phyloP scores from a whole-genome alignment of 257 asterid genomes.

The Schizonepeta tenuifolia region DNA sequence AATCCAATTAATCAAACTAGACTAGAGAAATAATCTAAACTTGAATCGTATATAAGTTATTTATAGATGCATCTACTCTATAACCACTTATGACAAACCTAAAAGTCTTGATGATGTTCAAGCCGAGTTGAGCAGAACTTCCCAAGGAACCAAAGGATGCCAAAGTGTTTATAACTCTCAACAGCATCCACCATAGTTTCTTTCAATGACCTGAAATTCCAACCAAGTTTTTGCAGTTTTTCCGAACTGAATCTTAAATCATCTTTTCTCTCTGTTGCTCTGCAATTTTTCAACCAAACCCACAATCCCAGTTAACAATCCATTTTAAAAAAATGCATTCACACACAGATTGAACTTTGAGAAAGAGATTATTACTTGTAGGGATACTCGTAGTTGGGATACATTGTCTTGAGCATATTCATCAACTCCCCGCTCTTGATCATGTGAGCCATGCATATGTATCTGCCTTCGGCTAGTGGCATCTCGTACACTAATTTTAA shows the following conservation, averaged over 20 bases:
- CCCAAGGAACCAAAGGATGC: conserved; percentile 50
- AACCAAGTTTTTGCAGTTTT: conserved; percentile 69
- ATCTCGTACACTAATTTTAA: conserved; percentile 60
- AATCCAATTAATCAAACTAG: too few relatives aligned
- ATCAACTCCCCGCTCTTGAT: conserved; percentile 47
- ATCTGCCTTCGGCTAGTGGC: conserved; percentile 76
- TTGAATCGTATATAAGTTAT: too few relatives aligned
- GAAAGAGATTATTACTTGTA: conserved; percentile 47
- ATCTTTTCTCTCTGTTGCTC: conserved; percentile 38
- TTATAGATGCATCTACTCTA: too few relatives aligned
- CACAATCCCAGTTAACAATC: too few relatives aligned
- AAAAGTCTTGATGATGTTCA: too few relatives aligned
- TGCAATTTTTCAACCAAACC: not conserved
- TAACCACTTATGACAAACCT: too few relatives aligned
- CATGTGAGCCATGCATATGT: conserved; percentile 59
- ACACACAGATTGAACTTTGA: not conserved
- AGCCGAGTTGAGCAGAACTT: too few relatives aligned
- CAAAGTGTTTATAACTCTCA: conserved; percentile 61
- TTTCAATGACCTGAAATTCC: conserved; percentile 63
- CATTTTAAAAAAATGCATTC: too few relatives aligned
- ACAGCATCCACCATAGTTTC: conserved; percentile 67
- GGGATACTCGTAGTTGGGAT: conserved; percentile 67
- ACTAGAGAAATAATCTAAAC: too few relatives aligned
- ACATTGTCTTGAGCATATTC: conserved; percentile 47
- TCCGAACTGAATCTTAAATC: conserved; percentile 41